Base-by-base conservation (phyloP, 1,139 yeast genomes). In the Suhomyces maxii region DNA sequence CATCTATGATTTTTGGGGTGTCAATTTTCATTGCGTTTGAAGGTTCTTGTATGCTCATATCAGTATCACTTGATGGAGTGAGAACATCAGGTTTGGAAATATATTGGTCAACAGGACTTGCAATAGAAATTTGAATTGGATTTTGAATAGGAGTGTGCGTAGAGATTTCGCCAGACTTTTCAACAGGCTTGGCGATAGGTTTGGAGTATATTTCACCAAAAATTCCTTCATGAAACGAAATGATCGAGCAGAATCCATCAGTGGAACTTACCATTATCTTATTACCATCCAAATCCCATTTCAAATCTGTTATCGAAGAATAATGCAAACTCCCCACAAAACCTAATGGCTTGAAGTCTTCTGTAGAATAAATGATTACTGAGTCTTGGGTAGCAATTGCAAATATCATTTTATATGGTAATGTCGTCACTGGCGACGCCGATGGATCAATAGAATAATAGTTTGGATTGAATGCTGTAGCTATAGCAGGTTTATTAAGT, bases 331-430 rank as follows among this genome's bases (percentile, higher is more conserved):
- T 89, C 1, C 89, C 79, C 3, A 85, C 86, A 30, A 81, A 70
- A 7, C 93, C 95, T 35, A 93, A 60, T 1, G 98, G 96, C 48
- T 75, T 66, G 31, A 75, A 60, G 35, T 76, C 73, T 52, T 82
- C 86, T 0, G 98, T 91, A 53, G 89, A 95, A 64, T 89, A 95
- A 2, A 95, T 69, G 10, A 86, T 62, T 9, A 93, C 84, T n/a
- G 93, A 78, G 59, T 89, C 97, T 48, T 89, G 90, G 0, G 97
- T 91, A 0, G 97, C 98, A 28, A 95, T 86, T 0, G 98, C 99
- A 69, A 88, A 91, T 0, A 91, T 68, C 81, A 93, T 80, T 49
- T 89, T 79, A 59, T 93, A 90, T 0, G 88, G 86, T 36, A 89
- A 67, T 6, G 71, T 67, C 53, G 86, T 79, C 11, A 63, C 61